Evolutionary conservation across 371 early-diverging fungal species (phyloP).

Genomic region (Paraphysoderma sedebokerense): DNA sequence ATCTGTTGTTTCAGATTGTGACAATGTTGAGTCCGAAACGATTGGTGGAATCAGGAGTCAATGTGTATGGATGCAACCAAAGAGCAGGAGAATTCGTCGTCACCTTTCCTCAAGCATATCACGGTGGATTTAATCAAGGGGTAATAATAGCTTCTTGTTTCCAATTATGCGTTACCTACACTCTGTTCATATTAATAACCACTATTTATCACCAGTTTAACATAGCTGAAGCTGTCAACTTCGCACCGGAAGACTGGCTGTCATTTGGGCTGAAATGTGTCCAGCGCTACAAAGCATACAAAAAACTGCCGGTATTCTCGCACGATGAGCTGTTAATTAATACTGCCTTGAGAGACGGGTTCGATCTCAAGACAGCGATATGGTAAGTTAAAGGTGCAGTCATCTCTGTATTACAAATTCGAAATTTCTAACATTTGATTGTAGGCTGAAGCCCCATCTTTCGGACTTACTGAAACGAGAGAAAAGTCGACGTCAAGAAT

Average conservation of each 20-base stretch:
- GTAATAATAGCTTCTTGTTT: slow-evolving; percentile 19
- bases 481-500: too few species aligned
- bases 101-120: slow-evolving; percentile 89
- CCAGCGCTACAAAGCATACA: slow-evolving; percentile 54
- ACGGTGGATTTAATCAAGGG: slow-evolving; percentile 93
- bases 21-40: slow-evolving; percentile 74
- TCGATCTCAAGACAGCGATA: too few species aligned
- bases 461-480: neutral
- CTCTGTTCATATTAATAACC: neutral
- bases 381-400: too few species aligned
- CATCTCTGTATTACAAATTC: too few species aligned
- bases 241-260: slow-evolving; percentile 83
- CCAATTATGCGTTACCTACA: neutral
- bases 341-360: neutral
- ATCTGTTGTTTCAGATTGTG: slow-evolving; percentile 78
- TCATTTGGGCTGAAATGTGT: slow-evolving; percentile 62
- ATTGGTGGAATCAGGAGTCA: slow-evolving; percentile 52
- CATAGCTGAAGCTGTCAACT: slow-evolving; percentile 92
- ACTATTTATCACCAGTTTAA: slow-evolving; percentile 37
- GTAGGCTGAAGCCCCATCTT: neutral
- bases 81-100: slow-evolving; percentile 85
- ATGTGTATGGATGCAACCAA: slow-evolving; percentile 68
- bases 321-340: slow-evolving; percentile 65
- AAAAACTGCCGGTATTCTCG: slow-evolving; percentile 75
- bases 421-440: too few species aligned